Base-by-base conservation (phyloP, 163 green algal species). In the Chlamydomonas reinhardtii region DNA sequence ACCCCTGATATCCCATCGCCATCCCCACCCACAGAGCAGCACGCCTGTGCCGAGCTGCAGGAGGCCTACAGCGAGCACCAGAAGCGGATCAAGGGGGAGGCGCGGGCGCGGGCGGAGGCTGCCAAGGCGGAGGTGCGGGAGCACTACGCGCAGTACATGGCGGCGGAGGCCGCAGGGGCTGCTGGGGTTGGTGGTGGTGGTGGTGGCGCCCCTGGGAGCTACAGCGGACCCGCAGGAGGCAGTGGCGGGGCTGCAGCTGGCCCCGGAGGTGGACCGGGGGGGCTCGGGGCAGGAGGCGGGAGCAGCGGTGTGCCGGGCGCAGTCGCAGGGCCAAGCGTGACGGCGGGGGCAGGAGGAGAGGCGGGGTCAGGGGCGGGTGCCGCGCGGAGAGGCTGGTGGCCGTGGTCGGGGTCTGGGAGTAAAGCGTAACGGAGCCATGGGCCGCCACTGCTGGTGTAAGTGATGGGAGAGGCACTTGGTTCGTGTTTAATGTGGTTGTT, bases 51-150 rank as follows among this genome's bases (percentile, higher is more conserved):
- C 0, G 81, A 74, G 2, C 70, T 87, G 24, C 56, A 66, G 37
- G 71, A 74, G 59, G 54, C 81, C 4, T 87, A 73, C 37, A 66
- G 27, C 35, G 81, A 66, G 11, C 81, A 87, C 70, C 70, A 87
- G 59, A 43, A 48, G 34, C 11, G 8, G 59, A 35, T 87, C 15
- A 66, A 68, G 71, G 37, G 11, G n/a, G 56, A 80, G 29, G 71
- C 81, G 20, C 16, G 31, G 29, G 35, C 74, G 32, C 22, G 31
- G 27, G 71, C 59, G 37, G 81, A 87, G 52, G 22, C 32, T 8
- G 81, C 71, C 2, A 34, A 48, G 16, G 59, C 59, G 17, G 81
- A 80, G 0, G 81, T 87, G 59, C 70, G 79, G 22, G 48, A 85
- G 24, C 56, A 77, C 19, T 85, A 74, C 35, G 29, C 16, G n/a